These are phyloP conservation scores for Leucosporidium creatinivorum DNA, from an alignment of 768 basidiomycete species.

Conservation along the genomic window DNA sequence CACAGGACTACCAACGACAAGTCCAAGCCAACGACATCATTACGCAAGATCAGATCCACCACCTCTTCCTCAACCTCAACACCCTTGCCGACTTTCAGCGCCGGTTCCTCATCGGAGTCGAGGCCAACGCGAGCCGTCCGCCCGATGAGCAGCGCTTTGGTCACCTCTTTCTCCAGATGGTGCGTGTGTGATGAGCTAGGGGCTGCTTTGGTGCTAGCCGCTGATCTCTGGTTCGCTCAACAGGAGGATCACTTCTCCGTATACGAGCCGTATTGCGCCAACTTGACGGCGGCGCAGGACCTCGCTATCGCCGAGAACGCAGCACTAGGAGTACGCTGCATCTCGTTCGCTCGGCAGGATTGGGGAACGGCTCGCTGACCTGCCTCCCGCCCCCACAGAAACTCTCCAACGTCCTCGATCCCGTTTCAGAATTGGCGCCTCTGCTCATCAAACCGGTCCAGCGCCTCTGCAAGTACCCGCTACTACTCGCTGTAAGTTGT, in stretches of 20 bases:
- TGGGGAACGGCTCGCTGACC: neutral
- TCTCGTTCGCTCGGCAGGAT: neutral
- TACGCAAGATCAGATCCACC: slow-evolving; percentile 89
- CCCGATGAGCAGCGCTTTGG: slow-evolving; percentile 88
- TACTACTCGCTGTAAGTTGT: slow-evolving; percentile 61
- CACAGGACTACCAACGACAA: slow-evolving; percentile 77
- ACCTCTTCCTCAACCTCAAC: slow-evolving; percentile 89
- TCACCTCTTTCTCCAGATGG: slow-evolving; percentile 63
- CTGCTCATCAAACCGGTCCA: slow-evolving; percentile 99
- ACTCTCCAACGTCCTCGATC: slow-evolving; percentile 51
- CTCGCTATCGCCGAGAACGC: slow-evolving; percentile 79
- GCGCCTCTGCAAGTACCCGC: slow-evolving; percentile 94
- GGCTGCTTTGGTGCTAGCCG: no score
- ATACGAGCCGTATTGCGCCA: slow-evolving; percentile 96
- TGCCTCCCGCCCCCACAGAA: slow-evolving; percentile 4
- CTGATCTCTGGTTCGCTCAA: slow-evolving; percentile 39
- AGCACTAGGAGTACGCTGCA: slow-evolving; percentile 64
- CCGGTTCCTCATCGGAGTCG: slow-evolving; percentile 81
- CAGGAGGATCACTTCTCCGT: slow-evolving; percentile 93
- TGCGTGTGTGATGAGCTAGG: slow-evolving; percentile 29
- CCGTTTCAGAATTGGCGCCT: slow-evolving; percentile 84
- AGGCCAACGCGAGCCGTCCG: slow-evolving; percentile 71
- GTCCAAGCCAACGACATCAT: slow-evolving; percentile 74
- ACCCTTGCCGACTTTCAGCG: slow-evolving; percentile 94
- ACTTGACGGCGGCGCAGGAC: slow-evolving; percentile 79